Percentiles rank a stretch among this genome's conserved stretches.
Conservation (phyloP, 1,284 basidiomycete genomes). For the Pseudozyma flocculosa region DNA sequence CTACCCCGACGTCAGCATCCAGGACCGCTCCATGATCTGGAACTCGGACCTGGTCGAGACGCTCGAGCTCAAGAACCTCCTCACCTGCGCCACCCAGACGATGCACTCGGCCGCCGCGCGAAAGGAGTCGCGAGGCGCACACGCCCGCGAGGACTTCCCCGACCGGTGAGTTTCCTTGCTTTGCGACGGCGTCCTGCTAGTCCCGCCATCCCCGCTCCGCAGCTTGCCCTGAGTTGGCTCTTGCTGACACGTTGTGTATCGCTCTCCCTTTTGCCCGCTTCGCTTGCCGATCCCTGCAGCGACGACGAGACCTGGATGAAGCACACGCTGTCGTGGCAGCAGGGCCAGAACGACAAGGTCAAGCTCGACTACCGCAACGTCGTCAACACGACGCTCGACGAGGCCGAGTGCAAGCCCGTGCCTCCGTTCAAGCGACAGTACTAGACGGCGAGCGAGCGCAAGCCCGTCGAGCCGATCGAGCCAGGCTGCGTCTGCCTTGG, state of each 20-base stretch:
- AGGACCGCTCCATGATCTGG: slow-evolving; percentile 99
- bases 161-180: slow-evolving; percentile 62
- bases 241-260: too few species aligned
- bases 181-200: too few species aligned
- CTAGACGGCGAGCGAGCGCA: too few species aligned
- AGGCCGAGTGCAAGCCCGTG: slow-evolving; percentile 79
- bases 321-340: slow-evolving; percentile 51
- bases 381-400: slow-evolving; percentile 82
- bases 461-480: too few species aligned
- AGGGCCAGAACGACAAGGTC: slow-evolving; percentile 68
- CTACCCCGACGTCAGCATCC: slow-evolving; percentile 88
- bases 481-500: too few species aligned
- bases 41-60: slow-evolving; percentile 84
- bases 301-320: slow-evolving; percentile 68
- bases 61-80: slow-evolving; percentile 90
- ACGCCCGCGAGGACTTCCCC: slow-evolving; percentile 93
- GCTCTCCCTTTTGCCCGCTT: too few species aligned
- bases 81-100: slow-evolving; percentile 93
- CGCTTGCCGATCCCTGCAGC: slow-evolving; percentile 9
- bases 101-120: slow-evolving; percentile 91
- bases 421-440: slow-evolving; percentile 54
- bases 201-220: too few species aligned
- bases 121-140: slow-evolving; percentile 95
- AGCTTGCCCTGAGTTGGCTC: too few species aligned
- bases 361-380: slow-evolving; percentile 86